Evolutionary conservation across 164 flowering plant genomes (phyloP), one percentile per base, ranked within the genome.

Genomic region (Umbilicus rupestris): DNA sequence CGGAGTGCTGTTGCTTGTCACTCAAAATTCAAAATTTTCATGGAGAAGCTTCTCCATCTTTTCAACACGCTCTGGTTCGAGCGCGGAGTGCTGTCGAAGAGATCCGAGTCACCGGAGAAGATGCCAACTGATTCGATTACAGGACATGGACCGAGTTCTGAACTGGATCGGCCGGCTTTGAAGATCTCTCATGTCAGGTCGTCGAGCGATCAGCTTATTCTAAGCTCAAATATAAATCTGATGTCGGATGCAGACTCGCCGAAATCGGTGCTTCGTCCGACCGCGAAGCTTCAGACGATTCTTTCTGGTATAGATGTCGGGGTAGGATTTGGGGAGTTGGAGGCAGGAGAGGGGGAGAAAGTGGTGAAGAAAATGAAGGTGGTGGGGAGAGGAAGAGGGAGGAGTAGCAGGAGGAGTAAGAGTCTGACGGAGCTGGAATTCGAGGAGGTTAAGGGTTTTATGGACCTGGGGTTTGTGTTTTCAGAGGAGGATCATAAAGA

Each of bases 391-490:
- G 12, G 15, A 26, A 37, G 44, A 22, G 28, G 62, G 14, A 63
- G 44, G 17, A 60, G 46, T 17, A 49, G 62, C 8, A 41, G 28
- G 6, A 42, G 68, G 10, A 60, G 74, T 66, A 78, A 78, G 73
- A 78, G 81, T 64, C 42, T 78, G 69, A 68, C 81, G 46, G 78
- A 78, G 26, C 69, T 78, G 3, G 81, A 78, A 37, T 71, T 73
- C 24, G 67, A 75, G 50, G 81, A 78, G 69, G 64, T 78, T 0
- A 78, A 75, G 46, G 81, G 81, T 69, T 78, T 78, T 59, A 75
- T 78, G 76, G 81, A 75, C 73, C 55, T 78, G 46, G 81, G 81
- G 20, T 78, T 78, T 45, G 81, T 73, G 55, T 78, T 78, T 30
- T 70, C 73, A 4, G 81, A 75, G 30, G 78, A 78, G 62, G 78